Conservation (phyloP, 2,329 filamentous ascomycete genomes). For the Pseudocercospora fuligena region DNA sequence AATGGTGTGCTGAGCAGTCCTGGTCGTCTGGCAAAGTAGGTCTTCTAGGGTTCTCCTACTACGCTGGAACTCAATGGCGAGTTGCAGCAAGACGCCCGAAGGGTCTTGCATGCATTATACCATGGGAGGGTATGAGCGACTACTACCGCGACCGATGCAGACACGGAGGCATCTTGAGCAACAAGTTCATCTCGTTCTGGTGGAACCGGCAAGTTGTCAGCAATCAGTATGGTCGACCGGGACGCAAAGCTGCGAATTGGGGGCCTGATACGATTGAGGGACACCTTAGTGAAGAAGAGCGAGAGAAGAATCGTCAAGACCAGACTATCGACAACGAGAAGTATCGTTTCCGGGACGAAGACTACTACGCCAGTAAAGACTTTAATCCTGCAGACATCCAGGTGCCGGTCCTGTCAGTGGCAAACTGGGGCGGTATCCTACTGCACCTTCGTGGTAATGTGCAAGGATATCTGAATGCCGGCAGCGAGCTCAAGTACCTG, state of each 20-base stretch:
- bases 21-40: slow-evolving; percentile 54
- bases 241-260: slow-evolving; percentile 56
- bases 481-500: slow-evolving; percentile 70
- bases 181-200: slow-evolving; percentile 63
- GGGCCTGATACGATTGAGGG: slow-evolving; percentile 62
- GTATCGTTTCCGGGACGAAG: slow-evolving; percentile 64
- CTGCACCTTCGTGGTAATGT: slow-evolving; percentile 73
- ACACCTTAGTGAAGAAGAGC: slow-evolving; percentile 59
- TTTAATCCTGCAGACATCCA: slow-evolving; percentile 69
- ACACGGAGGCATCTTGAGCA: slow-evolving; percentile 48
- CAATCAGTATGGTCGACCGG: slow-evolving; percentile 68
- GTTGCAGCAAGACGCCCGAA: slow-evolving; percentile 51
- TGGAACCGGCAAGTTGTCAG: slow-evolving; percentile 69
- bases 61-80: slow-evolving; percentile 50
- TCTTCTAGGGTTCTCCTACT: slow-evolving; percentile 51
- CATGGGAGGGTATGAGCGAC: slow-evolving; percentile 55
- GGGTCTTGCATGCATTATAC: slow-evolving; percentile 50
- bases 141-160: slow-evolving; percentile 54
- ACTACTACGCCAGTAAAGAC: slow-evolving; percentile 69
- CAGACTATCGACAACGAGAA: slow-evolving; percentile 51
- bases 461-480: slow-evolving; percentile 66
- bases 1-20: slow-evolving; percentile 46
- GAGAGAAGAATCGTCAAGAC: slow-evolving; percentile 52
- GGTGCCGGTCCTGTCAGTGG: slow-evolving; percentile 69
- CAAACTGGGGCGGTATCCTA: slow-evolving; percentile 73